Evolutionary conservation across 129 eudicot species (phyloP).

Genomic region (Oenanthe sinensis): DNA sequence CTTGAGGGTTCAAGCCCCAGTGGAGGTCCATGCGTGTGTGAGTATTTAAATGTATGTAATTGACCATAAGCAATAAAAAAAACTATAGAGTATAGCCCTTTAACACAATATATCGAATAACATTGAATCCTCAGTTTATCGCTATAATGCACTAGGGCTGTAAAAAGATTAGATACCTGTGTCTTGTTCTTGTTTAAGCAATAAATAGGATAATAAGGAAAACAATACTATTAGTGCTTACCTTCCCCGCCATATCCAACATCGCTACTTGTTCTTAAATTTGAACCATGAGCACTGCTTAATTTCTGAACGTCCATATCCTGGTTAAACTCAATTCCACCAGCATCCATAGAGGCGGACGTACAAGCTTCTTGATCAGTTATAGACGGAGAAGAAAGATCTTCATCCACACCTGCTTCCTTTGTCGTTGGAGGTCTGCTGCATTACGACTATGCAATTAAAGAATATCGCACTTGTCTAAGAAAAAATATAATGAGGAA

Average conservation of each 20-base stretch:
- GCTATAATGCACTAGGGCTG: background rate
- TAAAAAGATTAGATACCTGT: background rate
- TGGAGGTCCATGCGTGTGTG: no score
- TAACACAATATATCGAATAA: no score
- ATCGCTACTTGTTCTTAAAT: slow-evolving; percentile 14
- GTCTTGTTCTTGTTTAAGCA: background rate
- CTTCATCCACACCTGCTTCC: slow-evolving; percentile 25
- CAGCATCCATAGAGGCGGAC: slow-evolving; percentile 15
- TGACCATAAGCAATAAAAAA: no score
- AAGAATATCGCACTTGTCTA: background rate
- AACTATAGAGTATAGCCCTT: no score
- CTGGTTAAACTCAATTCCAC: slow-evolving; percentile 27
- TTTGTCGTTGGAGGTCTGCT: slow-evolving; percentile 33
- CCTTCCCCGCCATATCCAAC: slow-evolving; percentile 21
- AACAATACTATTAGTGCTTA: slow-evolving; percentile 2
- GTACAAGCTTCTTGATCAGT: slow-evolving; percentile 19
- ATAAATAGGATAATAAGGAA: background rate
- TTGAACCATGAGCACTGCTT: slow-evolving; percentile 24
- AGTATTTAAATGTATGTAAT: no score
- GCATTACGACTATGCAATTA: slow-evolving; percentile 14
- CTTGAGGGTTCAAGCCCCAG: no score
- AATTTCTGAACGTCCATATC: slow-evolving; percentile 20
- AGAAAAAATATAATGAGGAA: slow-evolving; percentile 3
- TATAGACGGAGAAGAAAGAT: slow-evolving; percentile 15
- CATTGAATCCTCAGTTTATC: background rate